Evolutionary conservation across 2,329 filamentous ascomycete species (phyloP), one percentile per base, ranked within the genome.

Genomic region (Fusarium camptoceras): DNA sequence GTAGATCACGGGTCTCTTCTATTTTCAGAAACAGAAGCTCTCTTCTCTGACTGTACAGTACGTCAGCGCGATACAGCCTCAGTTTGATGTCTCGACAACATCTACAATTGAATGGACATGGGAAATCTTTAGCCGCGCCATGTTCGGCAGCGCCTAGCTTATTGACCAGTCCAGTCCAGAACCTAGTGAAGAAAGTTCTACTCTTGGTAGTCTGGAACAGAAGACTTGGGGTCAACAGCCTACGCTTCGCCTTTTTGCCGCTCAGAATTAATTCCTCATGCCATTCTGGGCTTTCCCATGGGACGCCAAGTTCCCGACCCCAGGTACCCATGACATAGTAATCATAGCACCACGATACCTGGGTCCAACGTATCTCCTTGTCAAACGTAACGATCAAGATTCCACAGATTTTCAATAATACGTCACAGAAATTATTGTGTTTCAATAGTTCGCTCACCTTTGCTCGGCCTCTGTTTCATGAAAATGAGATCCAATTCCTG

Each of bases 401-500:
- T 54, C 34, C 50, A 54, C n/a, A 31, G 25, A 46, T 8, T 20
- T 28, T 34, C 59, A 48, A 59, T 37, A 44, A 12, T 34, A 50
- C 30, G 54, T 53, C 43, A 55, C 20, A 28, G 44, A 60, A n/a
- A 54, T 46, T 60, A 12, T 55, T 16, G 31, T 71, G 68, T 71
- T 68, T 55, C 58, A 64, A 71, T 71, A 55, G 18, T 51, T 59
- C 25, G 54, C 55, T 25, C 42, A 49, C 47, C 18, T 53, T 34
- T 66, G 66, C 64, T 64, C 67, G 58, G 43, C 28, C 50, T 37
- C 27, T 68, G 70, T 74, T 74, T 72, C 72, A 72, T 58, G 50
- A 60, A 72, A 59, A 72, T 64, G 55, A 68, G n/a, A 59, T 41
- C 22, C 48, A 66, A 66, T 66, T 66, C 61, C 61, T 66, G 61